Percentiles rank a stretch among this genome's conserved stretches.
These are phyloP conservation scores for Diaporthe citrichinensis DNA, from an alignment of 2,329 filamentous ascomycete species.

Conservation along the genomic window DNA sequence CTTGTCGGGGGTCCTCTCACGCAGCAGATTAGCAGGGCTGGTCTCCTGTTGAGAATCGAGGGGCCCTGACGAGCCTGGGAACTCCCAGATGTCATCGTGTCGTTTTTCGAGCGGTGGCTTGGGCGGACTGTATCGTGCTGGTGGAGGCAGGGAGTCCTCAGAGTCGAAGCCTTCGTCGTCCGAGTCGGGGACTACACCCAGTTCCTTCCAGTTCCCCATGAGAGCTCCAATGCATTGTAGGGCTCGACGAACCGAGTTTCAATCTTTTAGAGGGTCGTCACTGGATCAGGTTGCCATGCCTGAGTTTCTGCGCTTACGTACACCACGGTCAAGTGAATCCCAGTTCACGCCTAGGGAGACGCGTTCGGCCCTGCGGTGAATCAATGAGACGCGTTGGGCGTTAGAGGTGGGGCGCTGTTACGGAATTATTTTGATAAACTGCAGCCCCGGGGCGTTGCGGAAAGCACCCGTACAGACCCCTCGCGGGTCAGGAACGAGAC, in stretches of 20 bases:
- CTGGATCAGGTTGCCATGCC: background rate
- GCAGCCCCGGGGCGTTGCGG: background rate
- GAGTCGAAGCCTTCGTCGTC: slow-evolving; percentile 59
- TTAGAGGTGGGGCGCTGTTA: slow-evolving; percentile 1
- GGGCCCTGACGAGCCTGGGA: slow-evolving; percentile 49
- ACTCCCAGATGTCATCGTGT: slow-evolving; percentile 48
- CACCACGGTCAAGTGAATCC: background rate
- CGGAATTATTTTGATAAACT: background rate
- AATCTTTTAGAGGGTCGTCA: background rate
- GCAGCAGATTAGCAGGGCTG: slow-evolving; percentile 33
- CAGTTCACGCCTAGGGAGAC: slow-evolving; percentile 8
- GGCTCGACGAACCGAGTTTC: slow-evolving; percentile 4
- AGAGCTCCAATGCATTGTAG: slow-evolving; percentile 42
- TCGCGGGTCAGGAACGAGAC: background rate
- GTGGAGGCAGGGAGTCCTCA: slow-evolving; percentile 48
- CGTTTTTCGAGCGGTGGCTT: slow-evolving; percentile 17
- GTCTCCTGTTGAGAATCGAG: slow-evolving; percentile 5
- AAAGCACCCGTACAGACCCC: background rate
- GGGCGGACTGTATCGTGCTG: slow-evolving; percentile 32
- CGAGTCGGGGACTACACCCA: slow-evolving; percentile 61
- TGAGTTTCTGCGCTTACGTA: background rate
- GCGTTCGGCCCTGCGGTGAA: background rate
- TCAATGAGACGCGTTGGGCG: slow-evolving; percentile 6
- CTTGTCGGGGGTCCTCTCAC: background rate
- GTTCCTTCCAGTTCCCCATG: slow-evolving; percentile 60